phyloP scores from a whole-genome alignment of 2,329 filamentous ascomycete genomes.

The Diaporthe ilicicola region DNA sequence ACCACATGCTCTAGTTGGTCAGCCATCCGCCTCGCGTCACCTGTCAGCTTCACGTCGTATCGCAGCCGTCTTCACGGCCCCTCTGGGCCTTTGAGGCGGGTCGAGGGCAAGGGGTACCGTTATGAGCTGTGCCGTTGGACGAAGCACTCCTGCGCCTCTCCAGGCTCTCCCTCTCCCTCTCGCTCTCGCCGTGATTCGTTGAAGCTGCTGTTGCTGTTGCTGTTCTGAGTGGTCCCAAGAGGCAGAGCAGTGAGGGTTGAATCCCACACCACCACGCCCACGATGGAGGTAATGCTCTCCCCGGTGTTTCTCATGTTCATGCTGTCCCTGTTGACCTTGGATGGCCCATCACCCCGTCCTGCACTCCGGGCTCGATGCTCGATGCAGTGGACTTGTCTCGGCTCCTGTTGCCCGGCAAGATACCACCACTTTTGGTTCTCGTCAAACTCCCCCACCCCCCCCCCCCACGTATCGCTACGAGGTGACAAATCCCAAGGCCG shows the following conservation, averaged over 20 bases:
- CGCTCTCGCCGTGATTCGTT: constrained; percentile 19
- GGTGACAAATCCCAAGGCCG: constrained; percentile 20
- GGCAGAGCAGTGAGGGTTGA: constrained; percentile 10
- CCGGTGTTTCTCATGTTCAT: constrained; percentile 2
- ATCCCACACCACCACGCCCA: constrained; percentile 8
- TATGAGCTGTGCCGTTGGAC: constrained; percentile 21
- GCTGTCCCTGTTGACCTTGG: constrained; percentile 2
- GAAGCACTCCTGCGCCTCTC: not conserved
- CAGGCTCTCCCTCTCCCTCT: not conserved
- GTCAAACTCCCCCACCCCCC: too few relatives aligned
- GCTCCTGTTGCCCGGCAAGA: constrained; percentile 22
- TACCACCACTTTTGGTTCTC: constrained; percentile 28
- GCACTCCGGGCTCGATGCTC: not conserved
- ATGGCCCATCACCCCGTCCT: not conserved
- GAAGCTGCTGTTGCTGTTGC: not conserved
- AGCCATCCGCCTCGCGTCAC: constrained; percentile 17
- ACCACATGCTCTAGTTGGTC: constrained; percentile 20
- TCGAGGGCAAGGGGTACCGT: constrained; percentile 15
- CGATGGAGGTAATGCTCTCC: constrained; percentile 32
- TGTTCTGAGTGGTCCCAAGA: not conserved
- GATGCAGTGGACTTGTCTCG: constrained; percentile 30
- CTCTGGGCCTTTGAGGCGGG: constrained; percentile 3
- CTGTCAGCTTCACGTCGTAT: constrained; percentile 32
- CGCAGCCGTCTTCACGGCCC: constrained; percentile 20
- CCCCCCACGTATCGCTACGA: constrained; percentile 5